phyloP scores from a whole-genome alignment of 495 filamentous ascomycete species.

The Penicillium roqueforti region DNA sequence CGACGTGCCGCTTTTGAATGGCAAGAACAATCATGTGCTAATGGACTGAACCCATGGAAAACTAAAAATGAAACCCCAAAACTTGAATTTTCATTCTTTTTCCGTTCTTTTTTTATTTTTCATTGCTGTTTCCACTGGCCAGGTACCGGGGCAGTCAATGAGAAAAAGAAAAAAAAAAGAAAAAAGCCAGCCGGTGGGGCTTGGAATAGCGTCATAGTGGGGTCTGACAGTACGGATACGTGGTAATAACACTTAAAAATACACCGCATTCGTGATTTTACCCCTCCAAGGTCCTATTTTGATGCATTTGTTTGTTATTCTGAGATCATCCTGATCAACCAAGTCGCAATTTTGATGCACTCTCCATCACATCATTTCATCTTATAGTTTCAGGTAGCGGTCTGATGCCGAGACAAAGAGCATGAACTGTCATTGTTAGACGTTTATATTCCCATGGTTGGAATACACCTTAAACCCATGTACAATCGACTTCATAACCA shows the following conservation, averaged over 20 bases:
- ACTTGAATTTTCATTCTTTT: conserved; percentile 5
- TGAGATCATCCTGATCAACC: neutral
- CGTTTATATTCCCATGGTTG: too few species aligned
- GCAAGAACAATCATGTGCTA: conserved; percentile 23
- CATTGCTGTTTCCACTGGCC: neutral
- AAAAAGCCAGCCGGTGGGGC: conserved; percentile 8
- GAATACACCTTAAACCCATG: too few species aligned
- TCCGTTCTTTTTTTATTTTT: neutral
- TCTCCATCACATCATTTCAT: neutral
- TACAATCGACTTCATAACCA: too few species aligned
- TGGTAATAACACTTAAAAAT: neutral
- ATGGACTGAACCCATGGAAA: conserved; percentile 28
- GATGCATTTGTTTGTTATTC: conserved; percentile 1
- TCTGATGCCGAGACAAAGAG: conserved; percentile 6
- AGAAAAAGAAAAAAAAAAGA: conserved; percentile 3
- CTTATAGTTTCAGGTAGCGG: conserved; percentile 1
- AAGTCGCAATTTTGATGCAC: neutral
- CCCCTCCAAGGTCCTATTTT: conserved; percentile 4
- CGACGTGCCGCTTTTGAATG: conserved; percentile 18
- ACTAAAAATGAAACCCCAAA: conserved; percentile 11
- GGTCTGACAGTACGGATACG: conserved; percentile 5
- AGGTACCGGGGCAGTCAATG: conserved; percentile 8
- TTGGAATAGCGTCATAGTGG: conserved; percentile 15
- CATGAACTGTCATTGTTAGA: neutral
- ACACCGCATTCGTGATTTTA: conserved; percentile 2